Percentiles rank a stretch among this genome's conserved stretches.
phyloP scores from a whole-genome alignment of 2,329 filamentous ascomycete species.

The Fusarium sp. region DNA sequence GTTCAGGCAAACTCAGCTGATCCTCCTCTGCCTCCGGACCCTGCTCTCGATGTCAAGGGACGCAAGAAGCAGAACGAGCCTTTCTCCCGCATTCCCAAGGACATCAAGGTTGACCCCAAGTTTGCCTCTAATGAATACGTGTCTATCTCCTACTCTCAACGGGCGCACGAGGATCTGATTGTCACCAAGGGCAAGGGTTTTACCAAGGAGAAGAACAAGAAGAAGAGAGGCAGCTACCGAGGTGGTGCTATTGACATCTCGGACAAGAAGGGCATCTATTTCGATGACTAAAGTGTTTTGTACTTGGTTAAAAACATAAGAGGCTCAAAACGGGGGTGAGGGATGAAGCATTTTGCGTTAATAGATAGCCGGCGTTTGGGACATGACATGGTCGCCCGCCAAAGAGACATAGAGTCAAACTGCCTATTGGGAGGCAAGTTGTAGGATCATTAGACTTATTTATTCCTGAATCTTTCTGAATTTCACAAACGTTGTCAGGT shows the following conservation, averaged over 20 bases:
- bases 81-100: conserved; percentile 82
- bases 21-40: conserved; percentile 68
- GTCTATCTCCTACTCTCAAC: conserved; percentile 87
- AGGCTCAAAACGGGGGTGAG: conserved; percentile 7
- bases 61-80: conserved; percentile 72
- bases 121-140: conserved; percentile 86
- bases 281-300: conserved; percentile 77
- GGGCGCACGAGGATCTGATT: conserved; percentile 87
- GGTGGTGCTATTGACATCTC: conserved; percentile 89
- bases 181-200: conserved; percentile 96
- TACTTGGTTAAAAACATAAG: conserved; percentile 9
- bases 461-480: conserved; percentile 4
- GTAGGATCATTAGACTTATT: conserved; percentile 6
- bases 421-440: conserved; percentile 8
- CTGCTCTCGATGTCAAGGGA: conserved; percentile 48
- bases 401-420: conserved; percentile 34
- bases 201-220: conserved; percentile 99
- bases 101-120: conserved; percentile 75
- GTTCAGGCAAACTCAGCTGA: conserved; percentile 52
- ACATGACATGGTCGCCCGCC: conserved; percentile 34
- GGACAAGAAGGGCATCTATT: conserved; percentile 89
- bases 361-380: conserved; percentile 48
- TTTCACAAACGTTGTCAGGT: conserved; percentile 2
- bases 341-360: conserved; percentile 29
- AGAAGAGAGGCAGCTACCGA: conserved; percentile 90